Evolutionary conservation across 371 early-diverging fungal species (phyloP).

Genomic region (Mucor velutinosus): DNA sequence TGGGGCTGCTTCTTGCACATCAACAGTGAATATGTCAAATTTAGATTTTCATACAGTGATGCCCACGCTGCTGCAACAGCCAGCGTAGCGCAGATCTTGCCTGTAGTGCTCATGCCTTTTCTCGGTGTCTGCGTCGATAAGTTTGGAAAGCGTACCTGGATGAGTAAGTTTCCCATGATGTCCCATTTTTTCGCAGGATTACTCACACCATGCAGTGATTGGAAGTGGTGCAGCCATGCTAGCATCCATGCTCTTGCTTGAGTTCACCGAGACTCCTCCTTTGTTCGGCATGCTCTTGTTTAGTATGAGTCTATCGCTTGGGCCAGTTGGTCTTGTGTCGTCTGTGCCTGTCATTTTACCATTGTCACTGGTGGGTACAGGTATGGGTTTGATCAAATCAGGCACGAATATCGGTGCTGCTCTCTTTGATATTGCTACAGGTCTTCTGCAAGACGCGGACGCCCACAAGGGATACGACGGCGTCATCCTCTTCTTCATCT

Average conservation of each 20-base stretch:
- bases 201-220: slow-evolving; percentile 42
- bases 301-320: slow-evolving; percentile 66
- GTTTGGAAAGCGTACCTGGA: slow-evolving; percentile 63
- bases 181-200: background rate
- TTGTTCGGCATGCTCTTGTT: slow-evolving; percentile 65
- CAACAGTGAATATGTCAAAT: slow-evolving; percentile 70
- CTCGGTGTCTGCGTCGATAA: slow-evolving; percentile 65
- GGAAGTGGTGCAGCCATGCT: slow-evolving; percentile 51
- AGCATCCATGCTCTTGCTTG: slow-evolving; percentile 52
- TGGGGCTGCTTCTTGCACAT: slow-evolving; percentile 80
- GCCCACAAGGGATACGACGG: slow-evolving; percentile 51
- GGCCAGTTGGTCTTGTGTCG: slow-evolving; percentile 69
- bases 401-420: slow-evolving; percentile 66
- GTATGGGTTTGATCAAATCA: slow-evolving; percentile 70
- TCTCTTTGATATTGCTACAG: slow-evolving; percentile 67
- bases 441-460: slow-evolving; percentile 63
- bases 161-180: slow-evolving; percentile 39
- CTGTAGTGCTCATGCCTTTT: slow-evolving; percentile 68
- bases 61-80: slow-evolving; percentile 64
- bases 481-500: slow-evolving; percentile 60
- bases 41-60: slow-evolving; percentile 60
- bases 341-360: slow-evolving; percentile 68
- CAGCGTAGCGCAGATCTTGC: slow-evolving; percentile 68
- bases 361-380: slow-evolving; percentile 64
- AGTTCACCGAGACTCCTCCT: slow-evolving; percentile 55